Evolutionary conservation across 2,329 filamentous ascomycete species (phyloP), one percentile per base, ranked within the genome.

Genomic region (Curvularia lunata): DNA sequence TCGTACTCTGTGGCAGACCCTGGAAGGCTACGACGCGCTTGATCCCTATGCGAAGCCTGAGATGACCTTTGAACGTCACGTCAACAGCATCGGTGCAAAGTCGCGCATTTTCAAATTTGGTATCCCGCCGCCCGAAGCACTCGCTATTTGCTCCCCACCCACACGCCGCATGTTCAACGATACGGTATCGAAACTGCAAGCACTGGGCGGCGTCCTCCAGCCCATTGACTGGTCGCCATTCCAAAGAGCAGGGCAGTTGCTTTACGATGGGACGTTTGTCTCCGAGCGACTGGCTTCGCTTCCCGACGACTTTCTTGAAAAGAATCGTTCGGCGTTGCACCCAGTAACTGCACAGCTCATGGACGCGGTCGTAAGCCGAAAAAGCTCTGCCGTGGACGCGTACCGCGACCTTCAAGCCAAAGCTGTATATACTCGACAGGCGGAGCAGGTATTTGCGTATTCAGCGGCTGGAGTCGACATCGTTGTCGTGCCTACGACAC

Each of bases 211-310:
- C 5, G 40, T 65, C 2, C 61, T 75, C 8, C 71, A 60, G 12
- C 71, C 71, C 8, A 69, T 75, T 27, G 67, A 75, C 54, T 75
- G 71, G 71, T 56, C 68, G 0, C 73, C 73, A 1, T 83, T 87
- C 38, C 80, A 85, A 53, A 78, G 80, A 48, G 84, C 83, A 4
- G 84, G 82, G 2, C 75, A 81, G 48, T 75, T 87, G 2, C 74
- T 87, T 0, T 87, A 87, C 65, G 81, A 83, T 21, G 84, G 84
- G 0, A 82, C 84, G 0, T 83, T 86, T 69, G 83, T 87, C 1
- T 82, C 81, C 1, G 85, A 87, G 66, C 79, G 85, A 16, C 75
- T 85, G 9, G 81, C 82, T 1, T 71, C 67, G 0, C 59, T 75
- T 0, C 71, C 72, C 4, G 68, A 75, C 46, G 62, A 72, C 56